A percentile compares a stretch with the other conserved stretches of the same genome.
These are phyloP conservation scores for Aspergillus mulundensis DNA, from an alignment of 495 filamentous ascomycete species.

Conservation along the genomic window DNA sequence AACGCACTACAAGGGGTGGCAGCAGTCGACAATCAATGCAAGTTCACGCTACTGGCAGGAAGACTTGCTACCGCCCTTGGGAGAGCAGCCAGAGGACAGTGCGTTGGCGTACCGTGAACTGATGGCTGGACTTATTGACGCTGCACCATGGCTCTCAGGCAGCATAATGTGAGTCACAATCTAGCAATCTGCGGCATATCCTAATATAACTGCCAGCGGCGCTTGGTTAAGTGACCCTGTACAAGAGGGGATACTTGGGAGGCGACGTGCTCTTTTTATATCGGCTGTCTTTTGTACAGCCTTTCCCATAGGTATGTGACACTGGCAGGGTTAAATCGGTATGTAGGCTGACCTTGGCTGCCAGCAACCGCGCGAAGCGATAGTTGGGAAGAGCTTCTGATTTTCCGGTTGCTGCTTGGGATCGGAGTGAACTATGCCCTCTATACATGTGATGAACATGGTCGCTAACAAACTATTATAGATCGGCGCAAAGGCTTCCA, in stretches of 20 bases:
- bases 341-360: not conserved
- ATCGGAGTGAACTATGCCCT: conserved; percentile 38
- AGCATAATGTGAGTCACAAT: conserved; percentile 28
- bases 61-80: conserved; percentile 15
- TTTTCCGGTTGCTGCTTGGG: conserved; percentile 58
- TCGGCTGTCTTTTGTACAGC: conserved; percentile 59
- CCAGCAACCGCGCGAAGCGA: conserved; percentile 42
- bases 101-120: conserved; percentile 12
- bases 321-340: not conserved
- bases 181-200: not conserved
- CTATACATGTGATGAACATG: not conserved
- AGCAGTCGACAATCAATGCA: conserved; percentile 65
- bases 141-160: conserved; percentile 26
- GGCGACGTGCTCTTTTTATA: conserved; percentile 63
- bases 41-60: conserved; percentile 60
- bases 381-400: conserved; percentile 54
- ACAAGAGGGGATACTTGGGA: conserved; percentile 54
- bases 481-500: conserved; percentile 52
- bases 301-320: conserved; percentile 53
- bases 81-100: not conserved
- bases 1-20: conserved; percentile 47
- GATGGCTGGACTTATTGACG: conserved; percentile 40
- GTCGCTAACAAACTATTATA: not conserved
- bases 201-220: not conserved
- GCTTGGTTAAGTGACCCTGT: conserved; percentile 52